A percentile compares a stretch with the other conserved stretches of the same genome.
Conservation (phyloP, 2,329 filamentous ascomycete genomes). For the Pseudogymnoascus sp. region DNA sequence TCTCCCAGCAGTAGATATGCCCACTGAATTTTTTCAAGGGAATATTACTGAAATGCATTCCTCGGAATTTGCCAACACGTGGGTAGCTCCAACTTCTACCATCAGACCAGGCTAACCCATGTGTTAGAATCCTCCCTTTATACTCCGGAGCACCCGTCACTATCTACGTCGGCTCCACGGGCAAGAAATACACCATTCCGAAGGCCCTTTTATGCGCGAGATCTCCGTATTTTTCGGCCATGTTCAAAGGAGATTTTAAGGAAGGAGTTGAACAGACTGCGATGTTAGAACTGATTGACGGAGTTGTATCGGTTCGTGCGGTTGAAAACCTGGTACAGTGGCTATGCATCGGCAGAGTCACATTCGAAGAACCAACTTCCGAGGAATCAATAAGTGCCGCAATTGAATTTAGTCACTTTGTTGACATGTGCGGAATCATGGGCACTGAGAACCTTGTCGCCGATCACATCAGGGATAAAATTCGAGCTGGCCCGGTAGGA, state of each 20-base stretch:
- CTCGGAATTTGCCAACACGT: background rate
- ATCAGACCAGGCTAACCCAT: background rate
- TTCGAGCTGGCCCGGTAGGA: background rate
- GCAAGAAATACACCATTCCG: slow-evolving; percentile 14
- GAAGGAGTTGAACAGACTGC: slow-evolving; percentile 15
- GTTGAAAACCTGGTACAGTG: slow-evolving; percentile 16
- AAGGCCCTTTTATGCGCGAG: slow-evolving; percentile 14
- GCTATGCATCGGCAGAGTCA: slow-evolving; percentile 13
- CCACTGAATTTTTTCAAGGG: background rate
- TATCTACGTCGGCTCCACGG: background rate
- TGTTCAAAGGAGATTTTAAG: slow-evolving; percentile 15
- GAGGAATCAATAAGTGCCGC: slow-evolving; percentile 12
- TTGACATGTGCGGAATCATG: slow-evolving; percentile 14
- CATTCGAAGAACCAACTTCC: slow-evolving; percentile 11
- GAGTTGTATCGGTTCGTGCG: slow-evolving; percentile 15
- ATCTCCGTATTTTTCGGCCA: slow-evolving; percentile 17
- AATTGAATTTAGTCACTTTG: slow-evolving; percentile 16
- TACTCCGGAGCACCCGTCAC: background rate
- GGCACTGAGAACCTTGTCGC: slow-evolving; percentile 3
- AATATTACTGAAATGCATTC: background rate
- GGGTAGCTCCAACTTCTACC: background rate
- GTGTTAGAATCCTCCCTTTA: background rate
- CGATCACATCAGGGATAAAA: slow-evolving; percentile 7
- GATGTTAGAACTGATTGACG: slow-evolving; percentile 16
- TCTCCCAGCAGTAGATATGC: background rate